Conservation (phyloP, 164 flowering plant species). For the Stephania japonica region DNA sequence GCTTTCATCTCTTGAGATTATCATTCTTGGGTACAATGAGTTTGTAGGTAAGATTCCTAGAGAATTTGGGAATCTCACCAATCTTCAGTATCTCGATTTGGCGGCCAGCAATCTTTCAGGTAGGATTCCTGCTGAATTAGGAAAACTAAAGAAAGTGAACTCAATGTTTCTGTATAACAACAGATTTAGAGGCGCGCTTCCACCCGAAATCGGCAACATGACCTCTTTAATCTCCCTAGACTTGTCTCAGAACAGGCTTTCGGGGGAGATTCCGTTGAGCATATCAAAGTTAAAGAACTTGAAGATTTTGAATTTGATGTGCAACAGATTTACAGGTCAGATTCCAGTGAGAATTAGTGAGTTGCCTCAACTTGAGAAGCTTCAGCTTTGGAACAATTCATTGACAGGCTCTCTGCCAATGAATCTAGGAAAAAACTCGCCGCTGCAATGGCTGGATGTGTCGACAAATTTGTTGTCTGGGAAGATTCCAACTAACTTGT, state of each 20-base stretch:
- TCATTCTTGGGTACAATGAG: constrained; percentile 80
- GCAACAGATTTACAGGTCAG: constrained; percentile 58
- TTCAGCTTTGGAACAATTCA: constrained; percentile 93
- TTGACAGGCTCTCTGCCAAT: constrained; percentile 67
- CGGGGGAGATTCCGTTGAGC: constrained; percentile 65
- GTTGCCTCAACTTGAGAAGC: constrained; percentile 48
- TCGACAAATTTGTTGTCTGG: constrained; percentile 83
- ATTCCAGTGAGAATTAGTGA: constrained; percentile 50
- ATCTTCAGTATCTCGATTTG: constrained; percentile 71
- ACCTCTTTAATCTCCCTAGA: constrained; percentile 51
- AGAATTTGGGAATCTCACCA: constrained; percentile 71
- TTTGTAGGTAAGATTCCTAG: constrained; percentile 67
- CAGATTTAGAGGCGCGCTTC: constrained; percentile 59
- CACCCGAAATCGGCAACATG: constrained; percentile 48
- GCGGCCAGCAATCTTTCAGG: constrained; percentile 67
- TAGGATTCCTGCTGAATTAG: constrained; percentile 67
- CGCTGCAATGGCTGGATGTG: constrained; percentile 77
- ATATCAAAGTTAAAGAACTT: constrained; percentile 46
- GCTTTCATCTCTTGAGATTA: constrained; percentile 60
- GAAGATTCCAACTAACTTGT: constrained; percentile 57
- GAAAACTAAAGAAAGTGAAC: constrained; percentile 42
- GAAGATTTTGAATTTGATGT: constrained; percentile 75
- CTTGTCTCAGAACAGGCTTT: constrained; percentile 66
- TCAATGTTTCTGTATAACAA: constrained; percentile 67
- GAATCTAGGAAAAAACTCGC: constrained; percentile 63